Evolutionary conservation across 1,139 yeast genomes (phyloP).

Genomic region (Saccharomyces hybrid): DNA sequence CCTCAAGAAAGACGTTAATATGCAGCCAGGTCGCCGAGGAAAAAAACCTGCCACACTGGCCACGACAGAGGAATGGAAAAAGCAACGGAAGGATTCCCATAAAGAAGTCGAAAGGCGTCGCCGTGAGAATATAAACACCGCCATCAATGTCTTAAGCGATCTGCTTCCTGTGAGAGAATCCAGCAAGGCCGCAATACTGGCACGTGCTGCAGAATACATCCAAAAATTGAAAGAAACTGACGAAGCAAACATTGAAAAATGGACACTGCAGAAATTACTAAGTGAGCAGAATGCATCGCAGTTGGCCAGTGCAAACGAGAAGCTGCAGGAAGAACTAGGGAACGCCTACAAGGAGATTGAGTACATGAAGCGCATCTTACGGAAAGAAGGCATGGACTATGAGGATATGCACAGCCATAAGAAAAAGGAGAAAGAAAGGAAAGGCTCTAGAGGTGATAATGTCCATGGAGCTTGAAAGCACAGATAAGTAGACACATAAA

Average conservation of each 20-base stretch:
- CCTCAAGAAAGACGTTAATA: conserved; percentile 20
- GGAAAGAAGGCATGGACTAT: conserved; percentile 12
- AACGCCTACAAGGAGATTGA: conserved; percentile 89
- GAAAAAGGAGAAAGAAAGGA: neutral
- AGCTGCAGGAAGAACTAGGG: conserved; percentile 69
- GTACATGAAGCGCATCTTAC: conserved; percentile 50
- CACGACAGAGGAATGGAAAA: conserved; percentile 83
- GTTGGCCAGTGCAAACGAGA: conserved; percentile 66
- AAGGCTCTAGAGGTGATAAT: neutral
- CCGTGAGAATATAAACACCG: conserved; percentile 83
- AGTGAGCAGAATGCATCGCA: conserved; percentile 89
- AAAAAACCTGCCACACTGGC: conserved; percentile 39
- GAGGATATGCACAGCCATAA: conserved; percentile 4
- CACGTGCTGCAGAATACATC: conserved; percentile 83
- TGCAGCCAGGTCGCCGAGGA: conserved; percentile 26
- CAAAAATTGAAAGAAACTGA: conserved; percentile 83
- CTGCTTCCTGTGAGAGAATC: conserved; percentile 80
- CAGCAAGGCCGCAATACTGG: conserved; percentile 83
- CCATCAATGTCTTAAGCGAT: conserved; percentile 76
- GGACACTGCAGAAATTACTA: conserved; percentile 85
- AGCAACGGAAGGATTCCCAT: conserved; percentile 79
- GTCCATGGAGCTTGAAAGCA: neutral
- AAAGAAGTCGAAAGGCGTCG: conserved; percentile 97
- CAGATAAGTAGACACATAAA: neutral
- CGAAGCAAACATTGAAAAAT: conserved; percentile 79